Percentiles rank a stretch among this genome's conserved stretches.
These are phyloP conservation scores for Dillenia suffruticosa DNA, from an alignment of 164 flowering plant species.

Conservation along the genomic window DNA sequence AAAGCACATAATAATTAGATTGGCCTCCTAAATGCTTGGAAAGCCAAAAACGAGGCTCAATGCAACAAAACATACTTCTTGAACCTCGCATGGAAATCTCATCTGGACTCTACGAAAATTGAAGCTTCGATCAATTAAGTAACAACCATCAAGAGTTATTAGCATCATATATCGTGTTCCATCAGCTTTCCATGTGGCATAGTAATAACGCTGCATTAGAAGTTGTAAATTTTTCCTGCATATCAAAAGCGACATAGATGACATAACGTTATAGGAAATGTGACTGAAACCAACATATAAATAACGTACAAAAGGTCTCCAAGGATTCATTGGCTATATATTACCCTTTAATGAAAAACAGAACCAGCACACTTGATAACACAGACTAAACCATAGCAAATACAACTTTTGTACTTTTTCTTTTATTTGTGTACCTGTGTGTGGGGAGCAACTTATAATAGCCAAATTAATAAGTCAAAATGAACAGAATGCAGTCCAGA, in stretches of 20 bases:
- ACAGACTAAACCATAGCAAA: no score
- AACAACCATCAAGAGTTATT: conserved; percentile 85
- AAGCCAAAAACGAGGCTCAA: conserved; percentile 2
- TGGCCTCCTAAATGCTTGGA: background rate
- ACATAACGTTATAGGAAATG: background rate
- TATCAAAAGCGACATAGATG: background rate
- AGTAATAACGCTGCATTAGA: conserved; percentile 86
- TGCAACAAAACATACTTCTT: conserved; percentile 9
- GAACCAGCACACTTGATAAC: no score
- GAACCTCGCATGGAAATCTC: conserved; percentile 88
- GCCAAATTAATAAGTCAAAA: no score
- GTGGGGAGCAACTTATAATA: no score
- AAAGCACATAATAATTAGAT: conserved; percentile 11
- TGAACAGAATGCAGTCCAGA: no score
- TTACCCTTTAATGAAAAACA: no score
- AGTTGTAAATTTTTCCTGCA: conserved; percentile 83
- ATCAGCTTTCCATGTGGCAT: conserved; percentile 99
- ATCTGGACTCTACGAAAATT: conserved; percentile 88
- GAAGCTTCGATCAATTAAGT: conserved; percentile 80
- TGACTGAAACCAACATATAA: conserved; percentile 4
- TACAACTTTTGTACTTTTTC: no score
- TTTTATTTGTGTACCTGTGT: no score
- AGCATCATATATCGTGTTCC: conserved; percentile 99
- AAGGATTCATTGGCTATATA: background rate
- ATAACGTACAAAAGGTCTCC: background rate